phyloP scores from a whole-genome alignment of 768 basidiomycete species.

The Udeniomyces megalosporus region DNA sequence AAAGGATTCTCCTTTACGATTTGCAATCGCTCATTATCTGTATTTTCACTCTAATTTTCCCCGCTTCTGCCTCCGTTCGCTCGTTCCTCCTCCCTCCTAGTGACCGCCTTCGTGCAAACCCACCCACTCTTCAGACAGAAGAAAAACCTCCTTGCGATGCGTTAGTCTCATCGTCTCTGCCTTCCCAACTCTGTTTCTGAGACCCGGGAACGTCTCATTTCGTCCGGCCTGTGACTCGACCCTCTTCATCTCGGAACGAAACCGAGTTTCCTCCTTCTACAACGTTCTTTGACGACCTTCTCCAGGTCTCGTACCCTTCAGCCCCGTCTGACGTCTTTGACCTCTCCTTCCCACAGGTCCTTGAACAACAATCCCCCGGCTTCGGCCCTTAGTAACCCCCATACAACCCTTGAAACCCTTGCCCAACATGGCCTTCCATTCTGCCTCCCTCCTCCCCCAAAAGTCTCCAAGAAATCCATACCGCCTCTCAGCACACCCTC shows the following conservation, averaged over 20 bases:
- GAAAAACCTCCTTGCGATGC: neutral
- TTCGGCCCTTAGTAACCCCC: conserved; percentile 1
- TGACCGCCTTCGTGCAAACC: too few species aligned
- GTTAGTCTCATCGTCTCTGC: neutral
- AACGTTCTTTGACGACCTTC: neutral
- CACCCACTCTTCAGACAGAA: too few species aligned
- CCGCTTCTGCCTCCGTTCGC: too few species aligned
- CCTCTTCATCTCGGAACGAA: neutral
- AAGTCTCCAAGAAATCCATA: neutral
- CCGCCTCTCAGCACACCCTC: neutral
- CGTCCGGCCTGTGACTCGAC: neutral
- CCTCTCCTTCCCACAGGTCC: neutral
- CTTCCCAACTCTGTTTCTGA: neutral
- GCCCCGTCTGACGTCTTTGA: neutral
- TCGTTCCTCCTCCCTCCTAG: too few species aligned
- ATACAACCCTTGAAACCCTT: too few species aligned
- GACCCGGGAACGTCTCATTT: too few species aligned
- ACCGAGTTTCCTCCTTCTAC: neutral
- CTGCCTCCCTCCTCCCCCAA: conserved; percentile 6
- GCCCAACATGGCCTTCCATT: neutral
- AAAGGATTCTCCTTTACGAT: too few species aligned
- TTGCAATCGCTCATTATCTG: too few species aligned
- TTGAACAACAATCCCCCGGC: neutral
- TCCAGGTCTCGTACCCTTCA: neutral
- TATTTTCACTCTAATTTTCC: too few species aligned